A percentile compares a stretch with the other conserved stretches of the same genome.
Evolutionary conservation across 768 basidiomycete species (phyloP).

Genomic region (Gloeostereum incarnatum): DNA sequence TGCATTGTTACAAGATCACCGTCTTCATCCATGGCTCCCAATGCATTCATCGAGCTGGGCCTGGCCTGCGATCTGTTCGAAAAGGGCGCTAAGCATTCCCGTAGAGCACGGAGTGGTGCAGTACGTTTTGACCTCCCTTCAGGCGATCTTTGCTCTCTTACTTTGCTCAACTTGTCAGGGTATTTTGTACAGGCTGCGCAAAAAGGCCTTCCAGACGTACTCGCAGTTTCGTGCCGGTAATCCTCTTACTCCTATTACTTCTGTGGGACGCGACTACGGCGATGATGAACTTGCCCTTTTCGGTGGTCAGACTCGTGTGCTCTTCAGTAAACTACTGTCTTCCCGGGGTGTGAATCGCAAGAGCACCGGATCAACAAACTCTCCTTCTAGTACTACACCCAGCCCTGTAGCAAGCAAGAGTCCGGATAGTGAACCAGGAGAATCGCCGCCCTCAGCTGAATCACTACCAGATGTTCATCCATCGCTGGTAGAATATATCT

Average conservation of each 20-base stretch:
- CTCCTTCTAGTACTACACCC: constrained; percentile 12
- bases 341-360: constrained; percentile 19
- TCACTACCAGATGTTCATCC: constrained; percentile 45
- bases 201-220: constrained; percentile 44
- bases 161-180: constrained; percentile 21
- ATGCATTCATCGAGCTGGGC: constrained; percentile 58
- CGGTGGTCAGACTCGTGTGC: constrained; percentile 58
- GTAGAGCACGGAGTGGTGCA: constrained; percentile 48
- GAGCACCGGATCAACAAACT: constrained; percentile 11
- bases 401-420: constrained; percentile 13
- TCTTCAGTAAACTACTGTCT: constrained; percentile 47
- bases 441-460: constrained; percentile 16
- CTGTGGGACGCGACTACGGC: constrained; percentile 33
- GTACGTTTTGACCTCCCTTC: constrained; percentile 20
- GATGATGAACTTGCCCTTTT: constrained; percentile 63
- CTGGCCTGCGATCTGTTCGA: constrained; percentile 56
- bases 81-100: constrained; percentile 43
- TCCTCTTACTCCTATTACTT: constrained; percentile 25
- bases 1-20: constrained; percentile 56
- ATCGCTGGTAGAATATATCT: constrained; percentile 52
- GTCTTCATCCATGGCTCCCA: constrained; percentile 56
- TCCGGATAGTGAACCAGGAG: constrained; percentile 10
- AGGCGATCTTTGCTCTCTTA: constrained; percentile 5
- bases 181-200: constrained; percentile 38
- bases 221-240: constrained; percentile 36